Evolutionary conservation across 495 filamentous ascomycete genomes (phyloP).

Genomic region (Xylaria cubensis): DNA sequence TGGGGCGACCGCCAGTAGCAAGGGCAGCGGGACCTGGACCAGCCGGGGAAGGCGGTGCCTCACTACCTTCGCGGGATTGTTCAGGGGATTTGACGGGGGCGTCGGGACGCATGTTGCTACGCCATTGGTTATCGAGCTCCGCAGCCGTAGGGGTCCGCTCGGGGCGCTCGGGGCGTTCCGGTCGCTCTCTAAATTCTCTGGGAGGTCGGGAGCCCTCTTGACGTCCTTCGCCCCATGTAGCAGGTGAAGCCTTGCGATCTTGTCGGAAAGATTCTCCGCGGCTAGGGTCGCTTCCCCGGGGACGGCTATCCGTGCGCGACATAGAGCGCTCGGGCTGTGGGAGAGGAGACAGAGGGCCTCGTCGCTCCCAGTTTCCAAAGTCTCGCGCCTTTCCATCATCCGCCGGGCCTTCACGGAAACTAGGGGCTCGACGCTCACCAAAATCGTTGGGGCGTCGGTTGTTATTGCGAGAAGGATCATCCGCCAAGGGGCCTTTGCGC

Average conservation of each 20-base stretch:
- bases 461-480: slow-evolving; percentile 63
- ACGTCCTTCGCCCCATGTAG: slow-evolving; percentile 82
- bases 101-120: slow-evolving; percentile 81
- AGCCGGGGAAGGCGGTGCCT: slow-evolving; percentile 73
- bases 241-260: slow-evolving; percentile 73
- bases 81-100: slow-evolving; percentile 52
- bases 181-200: slow-evolving; percentile 77
- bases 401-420: slow-evolving; percentile 46
- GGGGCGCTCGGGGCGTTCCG: slow-evolving; percentile 60
- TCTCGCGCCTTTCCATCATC: slow-evolving; percentile 86
- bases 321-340: slow-evolving; percentile 59
- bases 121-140: slow-evolving; percentile 87
- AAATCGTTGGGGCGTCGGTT: slow-evolving; percentile 56
- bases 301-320: slow-evolving; percentile 72
- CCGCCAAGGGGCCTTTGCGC: slow-evolving; percentile 86
- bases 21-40: slow-evolving; percentile 51
- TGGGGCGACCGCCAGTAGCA: slow-evolving; percentile 69
- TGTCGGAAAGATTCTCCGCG: slow-evolving; percentile 54
- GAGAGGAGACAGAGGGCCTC: slow-evolving; percentile 83
- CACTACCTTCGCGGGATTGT: slow-evolving; percentile 62
- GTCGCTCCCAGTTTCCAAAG: slow-evolving; percentile 93
- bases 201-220: slow-evolving; percentile 85
- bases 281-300: slow-evolving; percentile 68
- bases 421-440: slow-evolving; percentile 47
- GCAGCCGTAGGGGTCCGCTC: slow-evolving; percentile 72